Evolutionary conservation across 2,329 filamentous ascomycete species (phyloP).

Genomic region (Domatiomyces globalis): DNA sequence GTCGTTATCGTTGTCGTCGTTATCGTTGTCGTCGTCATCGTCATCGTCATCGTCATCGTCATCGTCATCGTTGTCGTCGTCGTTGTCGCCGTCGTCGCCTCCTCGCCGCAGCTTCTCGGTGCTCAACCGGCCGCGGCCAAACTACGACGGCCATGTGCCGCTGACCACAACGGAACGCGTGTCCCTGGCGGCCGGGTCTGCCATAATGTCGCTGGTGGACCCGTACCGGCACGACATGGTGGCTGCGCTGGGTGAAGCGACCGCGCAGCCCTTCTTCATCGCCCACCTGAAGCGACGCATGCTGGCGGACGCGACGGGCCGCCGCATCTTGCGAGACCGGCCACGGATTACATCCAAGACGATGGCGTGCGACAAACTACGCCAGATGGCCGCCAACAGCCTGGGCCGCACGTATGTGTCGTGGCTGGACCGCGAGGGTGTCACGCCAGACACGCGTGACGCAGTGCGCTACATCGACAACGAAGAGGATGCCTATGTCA

Average conservation of each 20-base stretch:
- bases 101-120: slow-evolving; percentile 53
- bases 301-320: slow-evolving; percentile 69
- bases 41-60: not conserved
- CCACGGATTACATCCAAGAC: slow-evolving; percentile 70
- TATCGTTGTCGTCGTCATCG: too few relatives aligned
- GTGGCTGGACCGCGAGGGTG: slow-evolving; percentile 90
- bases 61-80: too few relatives aligned
- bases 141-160: slow-evolving; percentile 85
- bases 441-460: slow-evolving; percentile 77
- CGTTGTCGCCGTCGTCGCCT: not conserved
- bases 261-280: slow-evolving; percentile 89
- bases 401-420: slow-evolving; percentile 70
- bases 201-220: slow-evolving; percentile 49
- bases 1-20: too few relatives aligned
- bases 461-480: slow-evolving; percentile 83
- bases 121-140: slow-evolving; percentile 69
- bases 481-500: slow-evolving; percentile 91
- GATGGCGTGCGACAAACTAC: slow-evolving; percentile 55
- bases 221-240: slow-evolving; percentile 80
- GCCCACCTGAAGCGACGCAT: slow-evolving; percentile 81
- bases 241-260: slow-evolving; percentile 84
- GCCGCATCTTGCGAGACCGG: slow-evolving; percentile 77
- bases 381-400: slow-evolving; percentile 54
- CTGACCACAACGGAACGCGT: slow-evolving; percentile 64
- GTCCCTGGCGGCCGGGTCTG: slow-evolving; percentile 51